Conservation (phyloP, 2,329 filamentous ascomycete species). For the Pseudopithomyces maydicus region DNA sequence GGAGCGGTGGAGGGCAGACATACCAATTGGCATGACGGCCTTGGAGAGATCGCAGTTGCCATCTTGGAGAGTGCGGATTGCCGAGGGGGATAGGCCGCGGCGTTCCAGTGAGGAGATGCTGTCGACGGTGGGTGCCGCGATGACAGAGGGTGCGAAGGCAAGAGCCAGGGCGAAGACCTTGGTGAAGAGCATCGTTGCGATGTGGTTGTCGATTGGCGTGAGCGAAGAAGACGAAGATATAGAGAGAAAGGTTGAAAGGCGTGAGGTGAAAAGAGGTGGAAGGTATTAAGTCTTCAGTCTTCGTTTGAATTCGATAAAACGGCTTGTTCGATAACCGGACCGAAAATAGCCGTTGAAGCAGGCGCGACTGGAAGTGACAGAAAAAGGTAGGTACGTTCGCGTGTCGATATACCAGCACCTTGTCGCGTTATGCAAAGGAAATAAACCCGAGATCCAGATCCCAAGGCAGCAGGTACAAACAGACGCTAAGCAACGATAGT, state of each 20-base stretch:
- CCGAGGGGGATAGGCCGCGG: neutral
- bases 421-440: slow-evolving; percentile 2
- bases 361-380: neutral
- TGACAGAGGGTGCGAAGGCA: slow-evolving; percentile 37
- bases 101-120: neutral
- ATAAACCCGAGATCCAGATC: slow-evolving; percentile 23
- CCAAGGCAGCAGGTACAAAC: slow-evolving; percentile 3
- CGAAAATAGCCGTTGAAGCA: neutral
- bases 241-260: neutral
- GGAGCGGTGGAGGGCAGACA: slow-evolving; percentile 7
- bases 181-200: slow-evolving; percentile 40
- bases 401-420: no score
- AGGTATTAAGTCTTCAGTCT: neutral
- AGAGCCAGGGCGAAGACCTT: slow-evolving; percentile 35
- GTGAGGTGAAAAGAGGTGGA: neutral
- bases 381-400: neutral
- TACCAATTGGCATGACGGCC: slow-evolving; percentile 39
- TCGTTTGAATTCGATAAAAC: neutral
- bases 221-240: neutral
- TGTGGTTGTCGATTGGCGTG: neutral
- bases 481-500: neutral
- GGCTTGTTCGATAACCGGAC: neutral
- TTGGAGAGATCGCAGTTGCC: slow-evolving; percentile 36
- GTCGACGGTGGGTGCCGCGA: slow-evolving; percentile 35
- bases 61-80: slow-evolving; percentile 24